Evolutionary conservation across 202 grass and related monocot species (phyloP).

Genomic region (Musa balbisiana): DNA sequence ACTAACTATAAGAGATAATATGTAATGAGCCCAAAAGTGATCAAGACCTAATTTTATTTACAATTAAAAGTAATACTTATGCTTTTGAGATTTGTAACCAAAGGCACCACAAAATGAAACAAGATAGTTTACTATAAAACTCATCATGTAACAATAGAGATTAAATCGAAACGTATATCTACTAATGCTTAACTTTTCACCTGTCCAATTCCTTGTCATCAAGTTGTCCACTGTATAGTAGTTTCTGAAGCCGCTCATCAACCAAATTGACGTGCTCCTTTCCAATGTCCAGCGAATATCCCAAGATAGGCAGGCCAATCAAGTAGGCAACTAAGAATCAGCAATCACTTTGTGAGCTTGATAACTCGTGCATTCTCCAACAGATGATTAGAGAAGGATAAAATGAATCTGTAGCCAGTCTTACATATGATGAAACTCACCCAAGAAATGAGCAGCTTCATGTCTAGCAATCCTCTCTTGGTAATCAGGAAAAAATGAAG

Average conservation of each 20-base stretch:
- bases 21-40: too few relatives aligned
- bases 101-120: not conserved
- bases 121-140: not conserved
- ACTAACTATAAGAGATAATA: too few relatives aligned
- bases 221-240: conserved; percentile 87
- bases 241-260: conserved; percentile 59
- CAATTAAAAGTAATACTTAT: too few relatives aligned
- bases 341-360: conserved; percentile 6
- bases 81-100: too few relatives aligned
- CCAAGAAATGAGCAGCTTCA: conserved; percentile 89
- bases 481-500: conserved; percentile 81
- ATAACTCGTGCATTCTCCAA: not conserved
- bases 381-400: not conserved
- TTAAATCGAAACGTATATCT: not conserved
- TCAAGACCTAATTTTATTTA: too few relatives aligned
- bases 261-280: conserved; percentile 93
- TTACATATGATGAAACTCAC: conserved; percentile 27
- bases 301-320: conserved; percentile 78
- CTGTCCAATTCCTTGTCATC: conserved; percentile 76
- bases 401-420: not conserved
- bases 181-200: conserved; percentile 20
- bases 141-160: not conserved
- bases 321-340: conserved; percentile 63
- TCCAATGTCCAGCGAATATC: conserved; percentile 89
- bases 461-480: conserved; percentile 88